A percentile compares a stretch with the other conserved stretches of the same genome.
Conservation (phyloP, 192 early-diverging fungal genomes). For the Coemansia sp. region DNA sequence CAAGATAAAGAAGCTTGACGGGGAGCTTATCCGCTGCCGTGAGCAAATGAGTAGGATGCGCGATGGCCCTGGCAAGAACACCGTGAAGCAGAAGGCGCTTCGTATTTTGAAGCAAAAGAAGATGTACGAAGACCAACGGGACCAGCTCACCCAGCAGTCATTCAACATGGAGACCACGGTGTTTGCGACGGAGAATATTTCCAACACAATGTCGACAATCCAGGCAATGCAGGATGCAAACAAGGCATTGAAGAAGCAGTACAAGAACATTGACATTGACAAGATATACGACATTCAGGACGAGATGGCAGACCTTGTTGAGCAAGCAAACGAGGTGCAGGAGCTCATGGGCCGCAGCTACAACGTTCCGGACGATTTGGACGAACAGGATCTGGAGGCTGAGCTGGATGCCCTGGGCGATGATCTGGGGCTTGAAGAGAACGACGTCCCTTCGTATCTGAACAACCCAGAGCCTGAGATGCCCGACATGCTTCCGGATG, state of each 20-base stretch:
- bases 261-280: constrained; percentile 91
- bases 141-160: constrained; percentile 92
- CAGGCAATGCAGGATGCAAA: constrained; percentile 97
- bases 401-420: constrained; percentile 97
- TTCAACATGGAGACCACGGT: constrained; percentile 99
- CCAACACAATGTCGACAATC: constrained; percentile 93
- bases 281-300: constrained; percentile 94
- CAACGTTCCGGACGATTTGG: constrained; percentile 90
- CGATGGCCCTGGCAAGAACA: constrained; percentile 84
- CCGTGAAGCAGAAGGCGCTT: constrained; percentile 91
- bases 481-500: constrained; percentile 47
- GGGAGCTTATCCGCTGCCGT: constrained; percentile 83
- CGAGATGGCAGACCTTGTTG: constrained; percentile 97
- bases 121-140: constrained; percentile 91
- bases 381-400: constrained; percentile 97
- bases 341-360: constrained; percentile 91
- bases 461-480: constrained; percentile 20
- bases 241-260: constrained; percentile 94
- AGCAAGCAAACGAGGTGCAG: constrained; percentile 96
- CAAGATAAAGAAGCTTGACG: constrained; percentile 93
- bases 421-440: constrained; percentile 71
- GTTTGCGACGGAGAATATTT: constrained; percentile 92
- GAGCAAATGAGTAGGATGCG: constrained; percentile 96
- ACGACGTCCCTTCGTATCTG: constrained; percentile 43
- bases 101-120: constrained; percentile 92